Percentiles rank a stretch among this genome's conserved stretches.
Evolutionary conservation across 176 grass and related monocot species (phyloP).

Genomic region (Oryza glaberrima): DNA sequence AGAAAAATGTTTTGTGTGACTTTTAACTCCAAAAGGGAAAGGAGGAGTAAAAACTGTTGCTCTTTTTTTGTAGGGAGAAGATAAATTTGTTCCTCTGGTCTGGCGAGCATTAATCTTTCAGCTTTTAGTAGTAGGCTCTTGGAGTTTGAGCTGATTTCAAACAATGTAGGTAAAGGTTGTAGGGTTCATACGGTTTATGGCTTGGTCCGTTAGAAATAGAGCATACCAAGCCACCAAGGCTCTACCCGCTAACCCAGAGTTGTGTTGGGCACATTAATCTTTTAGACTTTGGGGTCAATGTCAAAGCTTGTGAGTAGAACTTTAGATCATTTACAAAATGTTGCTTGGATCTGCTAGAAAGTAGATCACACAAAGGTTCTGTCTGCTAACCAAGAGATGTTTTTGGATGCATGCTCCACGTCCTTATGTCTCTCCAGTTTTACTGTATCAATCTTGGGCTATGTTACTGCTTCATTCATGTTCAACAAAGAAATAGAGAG

Average conservation of each 20-base stretch:
- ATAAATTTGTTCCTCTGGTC: not conserved
- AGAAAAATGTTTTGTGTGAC: not conserved
- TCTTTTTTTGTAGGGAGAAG: not conserved
- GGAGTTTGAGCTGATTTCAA: not conserved
- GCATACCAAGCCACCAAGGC: not conserved
- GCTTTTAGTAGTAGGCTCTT: not conserved
- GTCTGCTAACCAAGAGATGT: not conserved
- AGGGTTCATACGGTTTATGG: not conserved
- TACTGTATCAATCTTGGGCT: not conserved
- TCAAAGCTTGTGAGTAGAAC: not conserved
- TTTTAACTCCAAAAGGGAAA: not conserved
- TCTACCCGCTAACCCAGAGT: not conserved
- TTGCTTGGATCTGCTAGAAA: not conserved
- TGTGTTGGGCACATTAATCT: not conserved
- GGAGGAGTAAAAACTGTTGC: not conserved
- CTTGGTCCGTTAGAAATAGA: not conserved
- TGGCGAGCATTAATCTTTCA: not conserved
- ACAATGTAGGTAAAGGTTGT: not conserved
- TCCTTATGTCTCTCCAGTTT: not conserved
- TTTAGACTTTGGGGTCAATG: not conserved
- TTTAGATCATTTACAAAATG: not conserved
- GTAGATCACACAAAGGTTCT: not conserved
- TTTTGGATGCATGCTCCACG: not conserved
- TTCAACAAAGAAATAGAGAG: not conserved
- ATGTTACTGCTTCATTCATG: not conserved